Evolutionary conservation across 306 rosid species (phyloP).

Genomic region (Inga leiocalycina): DNA sequence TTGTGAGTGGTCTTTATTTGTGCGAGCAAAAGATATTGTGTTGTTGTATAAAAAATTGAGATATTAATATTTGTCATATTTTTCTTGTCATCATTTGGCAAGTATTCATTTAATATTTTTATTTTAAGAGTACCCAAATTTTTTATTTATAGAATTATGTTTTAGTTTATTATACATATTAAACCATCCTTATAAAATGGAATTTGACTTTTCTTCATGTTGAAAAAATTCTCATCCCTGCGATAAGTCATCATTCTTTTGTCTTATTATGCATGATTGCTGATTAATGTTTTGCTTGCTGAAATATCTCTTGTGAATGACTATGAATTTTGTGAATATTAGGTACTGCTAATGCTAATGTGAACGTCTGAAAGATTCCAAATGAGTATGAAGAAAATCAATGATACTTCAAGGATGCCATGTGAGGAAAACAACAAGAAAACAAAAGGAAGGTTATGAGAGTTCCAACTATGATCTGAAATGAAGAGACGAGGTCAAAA

Average conservation of each 20-base stretch:
- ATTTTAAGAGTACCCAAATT: background rate
- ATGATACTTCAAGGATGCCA: background rate
- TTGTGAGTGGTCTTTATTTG: no score
- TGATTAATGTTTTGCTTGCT: background rate
- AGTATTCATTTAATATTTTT: background rate
- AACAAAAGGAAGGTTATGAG: background rate
- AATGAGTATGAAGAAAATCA: background rate
- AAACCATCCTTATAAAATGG: background rate
- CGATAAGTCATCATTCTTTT: background rate
- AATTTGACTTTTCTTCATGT: background rate
- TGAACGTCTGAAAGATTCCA: background rate
- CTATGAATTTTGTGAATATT: background rate
- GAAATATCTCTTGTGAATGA: background rate
- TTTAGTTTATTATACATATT: background rate
- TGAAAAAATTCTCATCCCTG: background rate
- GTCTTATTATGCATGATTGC: no score
- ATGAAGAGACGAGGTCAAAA: background rate
- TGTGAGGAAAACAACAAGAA: background rate
- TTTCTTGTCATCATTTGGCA: background rate
- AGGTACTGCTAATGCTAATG: background rate
- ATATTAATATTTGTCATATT: background rate
- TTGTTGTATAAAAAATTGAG: background rate
- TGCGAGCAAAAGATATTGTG: background rate
- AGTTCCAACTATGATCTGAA: conserved; percentile 8
- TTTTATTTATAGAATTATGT: background rate